phyloP scores from a whole-genome alignment of 1,139 yeast genomes.

The Saccharomyces hybrid region DNA sequence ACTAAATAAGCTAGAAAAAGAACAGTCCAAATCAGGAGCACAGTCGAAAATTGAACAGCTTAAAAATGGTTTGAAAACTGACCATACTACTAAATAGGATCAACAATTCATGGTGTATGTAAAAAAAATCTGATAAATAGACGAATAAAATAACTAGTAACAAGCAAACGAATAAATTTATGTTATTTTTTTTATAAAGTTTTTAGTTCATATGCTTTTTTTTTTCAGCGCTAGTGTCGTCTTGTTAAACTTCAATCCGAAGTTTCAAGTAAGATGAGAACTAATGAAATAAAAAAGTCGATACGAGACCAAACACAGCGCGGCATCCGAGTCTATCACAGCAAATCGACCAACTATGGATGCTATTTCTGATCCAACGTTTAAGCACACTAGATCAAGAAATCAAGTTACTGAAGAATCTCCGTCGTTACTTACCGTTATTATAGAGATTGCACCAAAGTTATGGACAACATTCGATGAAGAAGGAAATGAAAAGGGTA shows the following conservation, averaged over 20 bases:
- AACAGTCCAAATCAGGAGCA: background rate
- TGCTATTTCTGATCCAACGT: conserved; percentile 63
- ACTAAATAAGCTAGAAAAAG: conserved; percentile 8
- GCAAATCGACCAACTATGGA: conserved; percentile 41
- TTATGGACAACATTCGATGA: conserved; percentile 57
- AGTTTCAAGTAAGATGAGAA: no score
- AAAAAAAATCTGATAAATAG: background rate
- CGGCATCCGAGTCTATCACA: background rate
- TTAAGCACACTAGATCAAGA: conserved; percentile 32
- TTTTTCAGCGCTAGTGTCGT: background rate
- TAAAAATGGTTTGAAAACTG: background rate
- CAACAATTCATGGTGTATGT: background rate
- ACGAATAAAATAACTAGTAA: background rate
- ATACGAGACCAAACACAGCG: no score
- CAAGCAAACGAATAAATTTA: background rate
- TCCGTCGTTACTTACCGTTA: conserved; percentile 73
- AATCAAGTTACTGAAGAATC: conserved; percentile 45
- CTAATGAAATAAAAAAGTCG: no score
- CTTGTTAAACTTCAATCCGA: background rate
- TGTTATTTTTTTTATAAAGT: background rate
- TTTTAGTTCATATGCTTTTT: background rate
- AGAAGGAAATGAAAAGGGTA: conserved; percentile 19
- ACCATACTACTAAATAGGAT: background rate
- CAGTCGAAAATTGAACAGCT: background rate
- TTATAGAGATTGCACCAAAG: conserved; percentile 69